Percentiles rank a stretch among this genome's conserved stretches.
Conservation (phyloP, 192 early-diverging fungal species). For the Entomortierella chlamydospora region DNA sequence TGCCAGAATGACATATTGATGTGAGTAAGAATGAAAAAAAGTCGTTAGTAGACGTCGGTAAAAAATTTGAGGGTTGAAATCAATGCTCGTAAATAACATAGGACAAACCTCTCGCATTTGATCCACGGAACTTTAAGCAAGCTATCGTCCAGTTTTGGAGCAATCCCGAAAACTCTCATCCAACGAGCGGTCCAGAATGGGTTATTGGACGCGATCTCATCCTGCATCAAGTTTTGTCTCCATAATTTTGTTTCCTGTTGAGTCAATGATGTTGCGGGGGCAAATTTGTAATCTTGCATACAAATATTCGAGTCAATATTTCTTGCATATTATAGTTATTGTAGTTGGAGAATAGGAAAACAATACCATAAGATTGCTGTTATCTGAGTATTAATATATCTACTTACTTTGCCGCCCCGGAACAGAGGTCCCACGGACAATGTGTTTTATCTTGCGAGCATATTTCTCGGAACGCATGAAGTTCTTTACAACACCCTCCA, state of each 20-base stretch:
- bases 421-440: slow-evolving; percentile 37
- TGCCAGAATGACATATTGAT: not conserved
- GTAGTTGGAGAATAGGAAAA: too few relatives aligned
- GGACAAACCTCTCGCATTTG: slow-evolving; percentile 45
- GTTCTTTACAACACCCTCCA: slow-evolving; percentile 42
- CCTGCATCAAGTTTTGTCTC: slow-evolving; percentile 47
- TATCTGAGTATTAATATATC: not conserved
- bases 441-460: slow-evolving; percentile 47
- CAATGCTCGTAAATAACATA: not conserved
- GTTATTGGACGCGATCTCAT: slow-evolving; percentile 43
- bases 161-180: slow-evolving; percentile 49
- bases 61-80: not conserved
- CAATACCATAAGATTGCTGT: not conserved
- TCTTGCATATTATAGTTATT: too few relatives aligned
- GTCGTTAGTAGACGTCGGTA: not conserved
- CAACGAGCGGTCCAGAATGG: slow-evolving; percentile 52
- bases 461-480: slow-evolving; percentile 51
- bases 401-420: slow-evolving; percentile 48
- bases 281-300: slow-evolving; percentile 44
- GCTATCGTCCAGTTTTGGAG: slow-evolving; percentile 45
- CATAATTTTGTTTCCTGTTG: slow-evolving; percentile 37
- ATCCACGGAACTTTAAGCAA: slow-evolving; percentile 52
- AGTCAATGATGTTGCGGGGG: slow-evolving; percentile 36
- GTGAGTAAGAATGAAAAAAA: not conserved
- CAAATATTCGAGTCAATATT: too few relatives aligned